Evolutionary conservation across 768 basidiomycete genomes (phyloP).

Genomic region (Tylopilus vinaceipallidus): DNA sequence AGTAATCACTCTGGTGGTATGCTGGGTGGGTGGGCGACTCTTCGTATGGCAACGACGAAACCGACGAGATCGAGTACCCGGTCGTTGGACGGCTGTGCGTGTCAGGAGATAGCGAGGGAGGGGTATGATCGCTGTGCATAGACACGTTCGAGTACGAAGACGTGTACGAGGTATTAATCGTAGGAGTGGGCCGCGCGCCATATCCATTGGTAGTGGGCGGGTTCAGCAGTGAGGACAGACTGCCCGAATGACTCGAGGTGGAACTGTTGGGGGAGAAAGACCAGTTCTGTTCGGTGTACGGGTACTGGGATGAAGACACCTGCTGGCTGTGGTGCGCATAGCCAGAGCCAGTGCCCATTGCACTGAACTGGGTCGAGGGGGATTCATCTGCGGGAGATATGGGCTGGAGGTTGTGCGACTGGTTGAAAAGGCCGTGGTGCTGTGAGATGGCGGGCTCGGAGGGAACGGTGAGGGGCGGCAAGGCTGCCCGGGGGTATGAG

Average conservation of each 20-base stretch:
- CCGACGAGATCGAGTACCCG: conserved; percentile 82
- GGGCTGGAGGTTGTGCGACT: conserved; percentile 58
- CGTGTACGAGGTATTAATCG: conserved; percentile 68
- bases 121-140: conserved; percentile 65
- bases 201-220: conserved; percentile 48
- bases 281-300: conserved; percentile 64
- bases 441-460: conserved; percentile 66
- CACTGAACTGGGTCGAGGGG: conserved; percentile 46
- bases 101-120: conserved; percentile 75
- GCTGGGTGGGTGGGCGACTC: conserved; percentile 40
- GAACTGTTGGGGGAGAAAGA: conserved; percentile 45
- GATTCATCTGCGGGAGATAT: conserved; percentile 72
- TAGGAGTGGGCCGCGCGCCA: conserved; percentile 56
- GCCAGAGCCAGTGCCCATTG: conserved; percentile 35
- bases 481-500: conserved; percentile 56
- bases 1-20: conserved; percentile 55
- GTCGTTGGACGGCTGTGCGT: conserved; percentile 71
- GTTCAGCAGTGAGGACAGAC: conserved; percentile 76
- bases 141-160: conserved; percentile 69
- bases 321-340: conserved; percentile 32
- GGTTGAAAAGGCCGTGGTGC: conserved; percentile 54
- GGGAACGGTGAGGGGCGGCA: conserved; percentile 83
- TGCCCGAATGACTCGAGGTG: conserved; percentile 65
- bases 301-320: conserved; percentile 55
- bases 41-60: conserved; percentile 73